Base-by-base conservation (phyloP, 2,329 filamentous ascomycete species). In the Alternaria alternata region DNA sequence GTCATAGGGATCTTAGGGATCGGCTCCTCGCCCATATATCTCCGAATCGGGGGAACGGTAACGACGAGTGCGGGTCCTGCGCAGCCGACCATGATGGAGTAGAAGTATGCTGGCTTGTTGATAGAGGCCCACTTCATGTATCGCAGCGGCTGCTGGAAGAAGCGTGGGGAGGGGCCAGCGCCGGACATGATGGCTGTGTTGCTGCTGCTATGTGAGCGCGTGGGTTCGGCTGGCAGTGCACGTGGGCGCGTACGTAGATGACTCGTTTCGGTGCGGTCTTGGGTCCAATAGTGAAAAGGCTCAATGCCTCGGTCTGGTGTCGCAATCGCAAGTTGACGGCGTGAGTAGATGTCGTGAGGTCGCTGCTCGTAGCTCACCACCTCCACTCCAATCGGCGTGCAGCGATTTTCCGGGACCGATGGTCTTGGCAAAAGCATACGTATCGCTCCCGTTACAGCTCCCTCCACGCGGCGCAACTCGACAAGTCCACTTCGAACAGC, bases 31-130 rank as follows among this genome's bases (percentile, higher is more conserved):
- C 94, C 94, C 58, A 96, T 80, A 65, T 75, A 75, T 53, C 82
- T 84, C 78, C 94, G 85, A 69, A 96, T 83, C 48, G 92, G 91
- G 43, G 94, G 93, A 1, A 92, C 89, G 57, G 86, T 84, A 61
- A 90, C 79, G 65, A 96, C 82, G 59, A 87, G 82, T 58, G 91
- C 79, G 36, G 94, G 95, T 11, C 93, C 93, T 56, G 88, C 73
- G 66, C 81, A 83, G 70, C 92, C 94, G 68, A 98, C 82, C 59
- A 92, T 76, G 74, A 92, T 83, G 72, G 92, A 93, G 87, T 89
- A 98, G 86, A 97, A 96, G 83, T 93, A 91, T 61, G 93, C 93
- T 52, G 95, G 95, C 79, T 91, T 91, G 81, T 95, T 90, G 82
- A 93, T 90, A 51, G 91, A 86, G 54, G 93, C 89, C 93, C 94